Base-by-base conservation (phyloP, 2,329 filamentous ascomycete genomes). In the Alternaria postmessia region DNA sequence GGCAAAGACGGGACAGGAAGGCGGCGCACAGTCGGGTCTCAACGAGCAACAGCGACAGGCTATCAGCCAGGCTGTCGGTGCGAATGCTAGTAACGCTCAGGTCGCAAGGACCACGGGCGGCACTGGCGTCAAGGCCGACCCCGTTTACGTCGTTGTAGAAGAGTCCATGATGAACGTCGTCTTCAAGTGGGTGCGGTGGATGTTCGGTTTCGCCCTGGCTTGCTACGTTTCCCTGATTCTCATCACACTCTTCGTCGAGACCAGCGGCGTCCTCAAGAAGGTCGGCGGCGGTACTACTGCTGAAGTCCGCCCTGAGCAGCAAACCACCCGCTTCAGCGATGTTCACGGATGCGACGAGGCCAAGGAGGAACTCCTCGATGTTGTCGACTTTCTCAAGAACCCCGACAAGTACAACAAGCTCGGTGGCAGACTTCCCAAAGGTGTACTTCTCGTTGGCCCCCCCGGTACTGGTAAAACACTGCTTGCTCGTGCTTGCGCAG, bases 331-430 rank as follows among this genome's bases (percentile, higher is more conserved):
- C 47, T 99, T 99, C 81, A 86, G 86, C 59, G 95, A 99, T 76
- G 95, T 99, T 7, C 95, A 99, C 76, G 95, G 95, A 53, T 98
- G 94, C 69, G 94, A 98, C 66, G 96, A 99, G 80, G 95, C 95
- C 65, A 99, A 98, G 82, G 96, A 99, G 72, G 95, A 99, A 79
- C 87, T 99, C 4, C 92, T 96, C 79, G 95, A 99, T 79, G 88
- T 99, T 54, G 94, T 99, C 48, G 95, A 99, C 71, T 99, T 99
- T 72, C 81, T 99, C 68, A 91, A 93, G 79, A 94, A 94, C 77
- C 96, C 95, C 0, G 92, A 96, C 11, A 92, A 91, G 74, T 99
- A 98, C 81, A 94, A 91, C 47, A 92, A 92, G 62, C 89, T 99
- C 48, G 95, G 95, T 75, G 95, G 95, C 72, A 97, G 98, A 81